These are phyloP conservation scores for Aspergillus homomorphus DNA, from an alignment of 495 filamentous ascomycete genomes.

Conservation along the genomic window DNA sequence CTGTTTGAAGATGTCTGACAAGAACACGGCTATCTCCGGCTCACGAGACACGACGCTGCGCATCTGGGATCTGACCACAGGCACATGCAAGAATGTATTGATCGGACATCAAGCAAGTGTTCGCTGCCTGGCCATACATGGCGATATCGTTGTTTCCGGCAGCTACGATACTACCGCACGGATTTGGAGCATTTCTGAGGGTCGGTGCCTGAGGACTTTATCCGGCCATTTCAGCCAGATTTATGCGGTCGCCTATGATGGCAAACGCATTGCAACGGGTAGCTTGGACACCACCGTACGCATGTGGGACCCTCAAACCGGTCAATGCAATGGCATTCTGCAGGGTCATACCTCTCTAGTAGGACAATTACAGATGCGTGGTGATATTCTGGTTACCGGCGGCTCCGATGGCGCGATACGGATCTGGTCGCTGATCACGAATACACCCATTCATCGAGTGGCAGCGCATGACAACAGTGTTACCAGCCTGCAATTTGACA, in stretches of 20 bases:
- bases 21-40: constrained; percentile 89
- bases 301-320: constrained; percentile 92
- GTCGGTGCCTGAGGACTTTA: constrained; percentile 82
- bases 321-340: constrained; percentile 83
- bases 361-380: constrained; percentile 94
- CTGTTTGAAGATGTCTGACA: constrained; percentile 96
- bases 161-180: constrained; percentile 96
- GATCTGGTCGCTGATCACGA: constrained; percentile 88
- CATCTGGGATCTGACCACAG: constrained; percentile 89
- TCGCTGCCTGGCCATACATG: constrained; percentile 90
- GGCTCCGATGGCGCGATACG: constrained; percentile 93
- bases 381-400: constrained; percentile 90
- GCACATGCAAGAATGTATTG: constrained; percentile 84
- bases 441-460: constrained; percentile 85
- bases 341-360: constrained; percentile 97
- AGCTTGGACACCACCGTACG: constrained; percentile 95
- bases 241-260: constrained; percentile 97
- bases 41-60: constrained; percentile 92
- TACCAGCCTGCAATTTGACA: constrained; percentile 94
- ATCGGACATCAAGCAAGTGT: constrained; percentile 97
- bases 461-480: constrained; percentile 99
- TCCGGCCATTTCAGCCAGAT: constrained; percentile 98
- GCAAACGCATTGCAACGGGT: constrained; percentile 87
- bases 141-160: constrained; percentile 90
- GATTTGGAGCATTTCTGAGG: constrained; percentile 95